Conservation (phyloP, 2,329 filamentous ascomycete genomes). For the Amylocarpus encephaloides region DNA sequence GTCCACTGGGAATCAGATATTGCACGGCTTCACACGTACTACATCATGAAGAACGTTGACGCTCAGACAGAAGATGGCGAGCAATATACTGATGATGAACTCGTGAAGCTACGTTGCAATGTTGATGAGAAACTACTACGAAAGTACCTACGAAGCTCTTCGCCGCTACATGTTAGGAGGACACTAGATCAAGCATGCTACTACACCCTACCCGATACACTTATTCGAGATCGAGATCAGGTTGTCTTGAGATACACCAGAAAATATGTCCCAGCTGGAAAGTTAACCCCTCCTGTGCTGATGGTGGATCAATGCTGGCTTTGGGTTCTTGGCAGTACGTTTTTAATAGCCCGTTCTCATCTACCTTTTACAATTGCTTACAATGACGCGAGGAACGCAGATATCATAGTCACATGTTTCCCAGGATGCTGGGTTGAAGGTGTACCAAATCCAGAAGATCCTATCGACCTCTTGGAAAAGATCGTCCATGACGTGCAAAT, state of each 20-base stretch:
- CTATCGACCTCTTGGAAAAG: neutral
- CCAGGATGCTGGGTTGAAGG: neutral
- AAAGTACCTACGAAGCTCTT: no score
- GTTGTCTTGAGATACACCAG: neutral
- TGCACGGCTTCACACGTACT: neutral
- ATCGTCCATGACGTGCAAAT: neutral
- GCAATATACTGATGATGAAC: neutral
- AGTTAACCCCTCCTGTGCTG: neutral
- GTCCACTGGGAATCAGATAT: neutral
- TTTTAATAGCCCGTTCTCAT: no score
- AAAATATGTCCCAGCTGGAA: neutral
- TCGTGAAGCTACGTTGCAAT: neutral
- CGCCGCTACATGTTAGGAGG: no score
- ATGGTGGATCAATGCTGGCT: constrained; percentile 1
- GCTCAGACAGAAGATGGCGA: neutral
- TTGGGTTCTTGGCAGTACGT: neutral
- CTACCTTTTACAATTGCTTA: neutral
- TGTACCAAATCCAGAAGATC: neutral
- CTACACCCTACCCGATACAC: neutral
- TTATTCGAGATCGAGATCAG: neutral
- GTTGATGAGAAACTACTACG: neutral
- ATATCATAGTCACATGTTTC: neutral
- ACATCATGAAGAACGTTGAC: neutral
- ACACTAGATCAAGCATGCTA: neutral
- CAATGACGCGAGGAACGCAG: neutral